phyloP scores from a whole-genome alignment of 345 rosid species.

The Carallia pectinifolia region DNA sequence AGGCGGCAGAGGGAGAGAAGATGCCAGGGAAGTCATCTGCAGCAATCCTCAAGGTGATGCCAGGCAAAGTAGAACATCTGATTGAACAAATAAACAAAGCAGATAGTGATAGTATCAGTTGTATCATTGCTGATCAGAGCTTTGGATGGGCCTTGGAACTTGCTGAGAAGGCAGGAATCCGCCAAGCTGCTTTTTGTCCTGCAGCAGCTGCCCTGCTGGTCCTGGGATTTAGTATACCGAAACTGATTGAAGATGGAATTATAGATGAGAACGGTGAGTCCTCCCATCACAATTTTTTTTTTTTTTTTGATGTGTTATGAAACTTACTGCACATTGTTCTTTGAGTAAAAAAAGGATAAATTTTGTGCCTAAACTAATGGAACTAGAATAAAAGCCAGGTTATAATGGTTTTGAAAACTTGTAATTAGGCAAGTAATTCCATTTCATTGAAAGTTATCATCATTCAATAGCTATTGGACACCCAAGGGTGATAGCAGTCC shows the following conservation, averaged over 20 bases:
- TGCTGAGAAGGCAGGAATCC: conserved; percentile 44
- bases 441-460: background rate
- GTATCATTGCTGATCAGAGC: conserved; percentile 44
- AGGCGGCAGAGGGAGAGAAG: conserved; percentile 36
- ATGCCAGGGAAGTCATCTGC: conserved; percentile 25
- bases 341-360: background rate
- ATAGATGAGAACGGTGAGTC: conserved; percentile 40
- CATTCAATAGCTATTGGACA: no score
- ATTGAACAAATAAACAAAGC: conserved; percentile 20
- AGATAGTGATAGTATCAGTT: conserved; percentile 28
- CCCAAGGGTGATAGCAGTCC: no score
- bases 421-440: background rate
- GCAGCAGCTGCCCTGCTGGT: conserved; percentile 37
- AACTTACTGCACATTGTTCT: background rate
- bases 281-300: background rate
- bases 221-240: conserved; percentile 27
- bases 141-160: conserved; percentile 35
- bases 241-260: conserved; percentile 42
- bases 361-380: no score
- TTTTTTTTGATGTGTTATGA: background rate
- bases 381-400: no score
- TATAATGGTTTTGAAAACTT: no score
- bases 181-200: conserved; percentile 37
- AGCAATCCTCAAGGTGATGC: conserved; percentile 31
- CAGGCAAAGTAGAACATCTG: conserved; percentile 41